These are phyloP conservation scores for Ophiostoma tasmaniense DNA, from an alignment of 2,329 filamentous ascomycete genomes.

Conservation along the genomic window DNA sequence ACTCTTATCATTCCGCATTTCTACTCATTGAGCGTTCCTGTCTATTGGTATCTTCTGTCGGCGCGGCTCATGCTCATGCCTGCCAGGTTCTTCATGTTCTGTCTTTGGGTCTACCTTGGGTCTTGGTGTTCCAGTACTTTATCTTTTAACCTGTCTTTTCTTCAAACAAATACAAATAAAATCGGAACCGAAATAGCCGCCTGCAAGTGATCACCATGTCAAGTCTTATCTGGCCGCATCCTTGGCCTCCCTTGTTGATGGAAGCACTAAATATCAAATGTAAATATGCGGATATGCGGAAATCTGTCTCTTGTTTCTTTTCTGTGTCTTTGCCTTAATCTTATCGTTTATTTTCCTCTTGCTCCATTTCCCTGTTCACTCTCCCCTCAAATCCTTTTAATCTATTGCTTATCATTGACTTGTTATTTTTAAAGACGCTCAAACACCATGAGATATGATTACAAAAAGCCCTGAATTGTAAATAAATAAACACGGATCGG, in stretches of 20 bases:
- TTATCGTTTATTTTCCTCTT: neutral
- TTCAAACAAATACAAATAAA: slow-evolving; percentile 3
- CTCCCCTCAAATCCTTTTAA: neutral
- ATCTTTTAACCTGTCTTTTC: neutral
- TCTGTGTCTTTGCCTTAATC: neutral
- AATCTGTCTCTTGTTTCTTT: neutral
- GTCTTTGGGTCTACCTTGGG: neutral
- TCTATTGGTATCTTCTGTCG: neutral
- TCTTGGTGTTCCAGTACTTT: neutral
- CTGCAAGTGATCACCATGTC: neutral
- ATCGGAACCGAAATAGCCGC: neutral
- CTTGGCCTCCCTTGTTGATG: neutral
- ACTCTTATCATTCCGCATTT: neutral
- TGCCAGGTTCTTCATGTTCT: neutral
- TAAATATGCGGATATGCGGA: neutral
- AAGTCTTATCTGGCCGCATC: neutral
- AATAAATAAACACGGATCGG: neutral
- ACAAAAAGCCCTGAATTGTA: neutral
- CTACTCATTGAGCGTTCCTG: slow-evolving; percentile 2
- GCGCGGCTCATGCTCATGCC: too few species aligned
- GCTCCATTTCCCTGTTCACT: neutral
- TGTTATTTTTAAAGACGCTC: too few species aligned
- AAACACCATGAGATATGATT: too few species aligned
- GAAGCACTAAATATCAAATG: neutral
- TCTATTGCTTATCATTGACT: too few species aligned